These are phyloP conservation scores for Beta lomatogona DNA, from an alignment of 179 eudicot species.

Conservation along the genomic window DNA sequence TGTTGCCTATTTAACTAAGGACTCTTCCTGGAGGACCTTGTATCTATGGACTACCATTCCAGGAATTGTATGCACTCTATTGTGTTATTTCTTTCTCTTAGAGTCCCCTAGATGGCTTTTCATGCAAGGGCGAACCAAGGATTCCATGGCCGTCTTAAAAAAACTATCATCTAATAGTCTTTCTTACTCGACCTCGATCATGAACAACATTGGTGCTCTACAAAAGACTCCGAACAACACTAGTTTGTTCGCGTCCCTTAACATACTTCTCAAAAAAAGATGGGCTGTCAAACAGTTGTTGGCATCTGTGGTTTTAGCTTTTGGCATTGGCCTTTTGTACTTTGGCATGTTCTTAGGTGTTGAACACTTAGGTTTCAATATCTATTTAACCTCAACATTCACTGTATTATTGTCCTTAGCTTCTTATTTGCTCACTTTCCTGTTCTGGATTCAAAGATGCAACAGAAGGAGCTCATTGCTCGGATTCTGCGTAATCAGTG, in stretches of 20 bases:
- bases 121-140: slow-evolving; percentile 22
- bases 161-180: not conserved
- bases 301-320: slow-evolving; percentile 20
- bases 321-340: slow-evolving; percentile 29
- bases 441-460: slow-evolving; percentile 29
- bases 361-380: slow-evolving; percentile 27
- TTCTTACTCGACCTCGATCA: not conserved
- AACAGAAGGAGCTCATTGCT: slow-evolving; percentile 27
- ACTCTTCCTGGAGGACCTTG: slow-evolving; percentile 23
- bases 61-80: slow-evolving; percentile 6
- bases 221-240: not conserved
- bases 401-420: slow-evolving; percentile 11
- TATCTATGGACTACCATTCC: slow-evolving; percentile 31
- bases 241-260: slow-evolving; percentile 12
- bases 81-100: slow-evolving; percentile 14
- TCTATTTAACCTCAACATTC: slow-evolving; percentile 30
- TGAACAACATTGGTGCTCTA: not conserved
- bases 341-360: slow-evolving; percentile 35
- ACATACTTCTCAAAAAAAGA: slow-evolving; percentile 7
- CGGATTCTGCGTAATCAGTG: slow-evolving; percentile 28
- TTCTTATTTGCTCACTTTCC: slow-evolving; percentile 24
- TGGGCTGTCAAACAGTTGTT: slow-evolving; percentile 27
- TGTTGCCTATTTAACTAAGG: not conserved
- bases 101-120: slow-evolving; percentile 36
- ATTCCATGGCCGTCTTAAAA: slow-evolving; percentile 17